phyloP scores from a whole-genome alignment of 164 flowering plant species.

The Magnolia officinalis region DNA sequence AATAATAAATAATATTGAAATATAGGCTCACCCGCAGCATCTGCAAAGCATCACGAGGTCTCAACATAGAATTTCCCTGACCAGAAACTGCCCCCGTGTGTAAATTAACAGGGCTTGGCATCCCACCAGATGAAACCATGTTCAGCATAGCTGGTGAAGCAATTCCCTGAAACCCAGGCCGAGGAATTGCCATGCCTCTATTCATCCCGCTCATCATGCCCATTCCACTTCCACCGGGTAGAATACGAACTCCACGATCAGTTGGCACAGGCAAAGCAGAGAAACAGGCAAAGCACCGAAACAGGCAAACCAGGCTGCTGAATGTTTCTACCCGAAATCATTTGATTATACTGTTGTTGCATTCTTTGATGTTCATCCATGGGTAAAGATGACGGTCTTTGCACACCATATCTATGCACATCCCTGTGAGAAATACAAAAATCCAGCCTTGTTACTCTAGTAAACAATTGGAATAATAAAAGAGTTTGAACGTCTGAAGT shows the following conservation, averaged over 20 bases:
- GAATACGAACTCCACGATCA: conserved; percentile 63
- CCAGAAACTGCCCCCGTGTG: conserved; percentile 60
- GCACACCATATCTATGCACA: conserved; percentile 49
- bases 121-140: conserved; percentile 53
- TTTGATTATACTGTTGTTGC: conserved; percentile 70
- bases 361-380: conserved; percentile 78
- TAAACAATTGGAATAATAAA: conserved; percentile 1
- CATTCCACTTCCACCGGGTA: conserved; percentile 64
- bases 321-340: conserved; percentile 56
- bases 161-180: conserved; percentile 79
- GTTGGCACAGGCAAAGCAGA: conserved; percentile 37
- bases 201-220: conserved; percentile 59
- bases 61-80: conserved; percentile 65
- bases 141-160: conserved; percentile 55
- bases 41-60: conserved; percentile 75
- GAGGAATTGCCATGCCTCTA: conserved; percentile 64
- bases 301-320: conserved; percentile 52
- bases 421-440: conserved; percentile 35
- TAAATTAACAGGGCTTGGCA: conserved; percentile 59
- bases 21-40: conserved; percentile 59
- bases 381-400: conserved; percentile 52
- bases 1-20: background rate
- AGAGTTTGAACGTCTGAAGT: background rate
- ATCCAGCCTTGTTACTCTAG: conserved; percentile 2
- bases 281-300: conserved; percentile 54